Conservation (phyloP, 495 filamentous ascomycete genomes). For the Tetracladium marchalianum region DNA sequence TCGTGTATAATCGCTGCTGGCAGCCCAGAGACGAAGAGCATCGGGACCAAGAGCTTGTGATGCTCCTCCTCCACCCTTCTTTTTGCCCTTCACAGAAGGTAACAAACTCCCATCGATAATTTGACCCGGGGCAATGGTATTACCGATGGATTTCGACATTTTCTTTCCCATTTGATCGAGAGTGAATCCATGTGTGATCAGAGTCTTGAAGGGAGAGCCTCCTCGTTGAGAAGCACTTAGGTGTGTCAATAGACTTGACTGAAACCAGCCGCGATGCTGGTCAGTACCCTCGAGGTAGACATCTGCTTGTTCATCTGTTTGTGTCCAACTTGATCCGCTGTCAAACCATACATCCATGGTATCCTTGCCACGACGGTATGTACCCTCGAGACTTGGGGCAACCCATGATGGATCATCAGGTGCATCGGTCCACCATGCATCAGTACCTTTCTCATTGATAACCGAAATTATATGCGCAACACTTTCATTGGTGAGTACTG, state of each 20-base stretch:
- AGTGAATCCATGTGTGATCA: conserved; percentile 94
- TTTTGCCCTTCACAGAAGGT: conserved; percentile 43
- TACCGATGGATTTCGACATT: conserved; percentile 98
- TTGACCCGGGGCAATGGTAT: conserved; percentile 67
- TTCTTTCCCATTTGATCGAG: conserved; percentile 83
- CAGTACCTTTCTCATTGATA: conserved; percentile 64
- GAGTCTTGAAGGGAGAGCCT: conserved; percentile 63
- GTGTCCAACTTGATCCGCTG: conserved; percentile 90
- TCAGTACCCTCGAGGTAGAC: conserved; percentile 91
- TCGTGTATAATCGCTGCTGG: conserved; percentile 79
- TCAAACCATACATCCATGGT: conserved; percentile 99
- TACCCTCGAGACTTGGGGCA: conserved; percentile 39
- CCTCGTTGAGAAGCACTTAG: conserved; percentile 35
- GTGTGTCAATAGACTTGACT: conserved; percentile 91
- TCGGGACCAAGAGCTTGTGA: conserved; percentile 40
- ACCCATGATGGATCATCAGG: conserved; percentile 67
- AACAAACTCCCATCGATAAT: conserved; percentile 74
- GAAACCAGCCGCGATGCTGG: conserved; percentile 98
- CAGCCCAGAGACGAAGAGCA: conserved; percentile 86
- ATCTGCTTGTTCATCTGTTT: conserved; percentile 55
- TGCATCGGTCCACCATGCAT: conserved; percentile 89
- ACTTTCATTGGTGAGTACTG: conserved; percentile 64
- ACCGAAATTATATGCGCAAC: conserved; percentile 78
- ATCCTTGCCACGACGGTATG: conserved; percentile 71
- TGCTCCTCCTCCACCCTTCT: conserved; percentile 20